Percentiles rank a stretch among this genome's conserved stretches.
Evolutionary conservation across 106 monocot species (phyloP).

Genomic region (Acorus gramineus): DNA sequence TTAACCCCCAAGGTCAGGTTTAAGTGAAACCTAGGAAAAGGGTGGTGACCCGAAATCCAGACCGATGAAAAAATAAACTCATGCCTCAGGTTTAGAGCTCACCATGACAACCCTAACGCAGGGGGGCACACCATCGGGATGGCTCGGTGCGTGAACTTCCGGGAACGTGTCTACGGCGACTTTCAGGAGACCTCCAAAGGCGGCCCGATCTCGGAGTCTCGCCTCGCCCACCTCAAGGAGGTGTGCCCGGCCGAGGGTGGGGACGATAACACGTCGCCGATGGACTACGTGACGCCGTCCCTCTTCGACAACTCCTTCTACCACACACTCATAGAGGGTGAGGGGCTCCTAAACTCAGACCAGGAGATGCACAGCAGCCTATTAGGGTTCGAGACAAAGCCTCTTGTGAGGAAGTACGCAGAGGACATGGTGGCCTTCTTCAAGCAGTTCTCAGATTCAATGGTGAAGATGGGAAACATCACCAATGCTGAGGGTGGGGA

Average conservation of each 20-base stretch:
- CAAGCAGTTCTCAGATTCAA: conserved; percentile 73
- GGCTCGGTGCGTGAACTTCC: conserved; percentile 55
- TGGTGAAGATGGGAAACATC: conserved; percentile 96
- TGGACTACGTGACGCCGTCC: conserved; percentile 55
- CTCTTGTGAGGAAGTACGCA: conserved; percentile 52
- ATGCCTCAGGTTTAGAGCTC: too few species aligned
- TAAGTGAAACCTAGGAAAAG: too few species aligned
- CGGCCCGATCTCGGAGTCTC: conserved; percentile 16
- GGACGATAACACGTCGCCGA: conserved; percentile 41
- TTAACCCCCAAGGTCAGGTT: too few species aligned
- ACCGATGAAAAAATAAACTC: too few species aligned
- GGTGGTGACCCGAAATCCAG: too few species aligned
- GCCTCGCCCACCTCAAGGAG: conserved; percentile 34
- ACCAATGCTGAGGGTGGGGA: conserved; percentile 85
- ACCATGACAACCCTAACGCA: neutral
- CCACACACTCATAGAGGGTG: conserved; percentile 32
- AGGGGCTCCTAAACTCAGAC: conserved; percentile 81
- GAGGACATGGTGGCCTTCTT: conserved; percentile 44
- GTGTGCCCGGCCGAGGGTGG: conserved; percentile 33
- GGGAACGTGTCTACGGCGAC: conserved; percentile 60
- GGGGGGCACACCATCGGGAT: conserved; percentile 84
- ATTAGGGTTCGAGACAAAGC: conserved; percentile 32
- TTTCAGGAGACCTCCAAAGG: conserved; percentile 20
- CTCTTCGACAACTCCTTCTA: conserved; percentile 74
- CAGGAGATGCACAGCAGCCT: conserved; percentile 73